A percentile compares a stretch with the other conserved stretches of the same genome.
Conservation (phyloP, 2,329 filamentous ascomycete species). For the Colletotrichum agaves region DNA sequence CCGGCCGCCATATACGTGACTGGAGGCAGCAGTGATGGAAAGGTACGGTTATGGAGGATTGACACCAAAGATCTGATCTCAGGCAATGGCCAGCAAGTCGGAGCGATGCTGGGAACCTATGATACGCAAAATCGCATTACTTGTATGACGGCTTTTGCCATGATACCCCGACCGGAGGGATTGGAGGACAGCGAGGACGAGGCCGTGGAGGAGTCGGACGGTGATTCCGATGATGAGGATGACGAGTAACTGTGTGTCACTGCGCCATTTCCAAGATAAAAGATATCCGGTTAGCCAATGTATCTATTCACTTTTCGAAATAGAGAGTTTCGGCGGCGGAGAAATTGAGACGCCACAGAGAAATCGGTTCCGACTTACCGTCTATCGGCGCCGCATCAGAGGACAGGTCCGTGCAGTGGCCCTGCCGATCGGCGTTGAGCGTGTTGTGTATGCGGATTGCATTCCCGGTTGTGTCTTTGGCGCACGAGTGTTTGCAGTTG, state of each 20-base stretch:
- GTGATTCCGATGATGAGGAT: slow-evolving; percentile 50
- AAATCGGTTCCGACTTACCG: slow-evolving; percentile 2
- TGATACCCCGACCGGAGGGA: slow-evolving; percentile 75
- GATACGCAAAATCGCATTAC: slow-evolving; percentile 91
- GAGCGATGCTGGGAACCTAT: slow-evolving; percentile 78
- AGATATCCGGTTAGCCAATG: slow-evolving; percentile 2
- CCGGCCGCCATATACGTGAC: slow-evolving; percentile 66
- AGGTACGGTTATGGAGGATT: slow-evolving; percentile 81
- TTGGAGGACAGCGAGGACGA: slow-evolving; percentile 68
- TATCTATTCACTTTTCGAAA: background rate
- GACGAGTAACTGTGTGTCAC: slow-evolving; percentile 43
- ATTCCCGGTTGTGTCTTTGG: slow-evolving; percentile 19
- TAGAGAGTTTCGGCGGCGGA: background rate
- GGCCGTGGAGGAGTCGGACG: slow-evolving; percentile 55
- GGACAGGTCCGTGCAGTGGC: slow-evolving; percentile 10
- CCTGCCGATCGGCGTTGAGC: slow-evolving; percentile 26
- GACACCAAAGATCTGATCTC: slow-evolving; percentile 52
- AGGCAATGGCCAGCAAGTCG: slow-evolving; percentile 56
- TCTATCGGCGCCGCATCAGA: background rate
- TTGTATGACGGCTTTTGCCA: slow-evolving; percentile 85
- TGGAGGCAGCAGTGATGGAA: slow-evolving; percentile 86
- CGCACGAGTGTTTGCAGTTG: background rate
- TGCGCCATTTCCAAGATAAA: slow-evolving; percentile 1
- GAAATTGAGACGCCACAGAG: background rate
- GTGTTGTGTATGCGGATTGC: slow-evolving; percentile 28